Base-by-base conservation (phyloP, 2,329 filamentous ascomycete genomes). In the Xylaria sp. region DNA sequence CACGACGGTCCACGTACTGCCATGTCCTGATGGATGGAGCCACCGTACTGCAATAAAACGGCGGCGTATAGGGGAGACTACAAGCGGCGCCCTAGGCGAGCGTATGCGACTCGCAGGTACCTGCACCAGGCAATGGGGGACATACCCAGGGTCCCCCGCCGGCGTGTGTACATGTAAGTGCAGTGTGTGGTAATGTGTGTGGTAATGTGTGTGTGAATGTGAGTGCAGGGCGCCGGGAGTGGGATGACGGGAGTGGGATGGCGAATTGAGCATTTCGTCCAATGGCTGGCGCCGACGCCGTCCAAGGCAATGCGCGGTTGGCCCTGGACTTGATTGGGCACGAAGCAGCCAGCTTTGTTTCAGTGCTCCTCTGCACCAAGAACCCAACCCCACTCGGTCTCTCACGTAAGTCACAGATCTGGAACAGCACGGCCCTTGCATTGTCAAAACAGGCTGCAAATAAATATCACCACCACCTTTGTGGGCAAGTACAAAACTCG, bases 321-420 rank as follows among this genome's bases (percentile, higher is more conserved):
- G 55, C 53, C 2, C 44, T 49, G 51, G 20, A 38, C 58, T 73
- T 65, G 66, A 77, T 77, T 77, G 76, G 76, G 69, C 73, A 62
- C 69, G 39, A 68, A 63, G 63, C 54, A 67, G 67, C 71, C 58
- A 57, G 56, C 71, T 71, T 58, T 66, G 75, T 77, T 77, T 77
- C 75, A 77, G 60, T 64, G 53, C 65, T 33, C 60, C 50, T 64
- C 65, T 68, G 61, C 61, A 64, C 53, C 67, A 69, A 62, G 66
- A 58, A 44, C 60, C 61, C 17, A 61, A 60, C 67, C 66, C 65
- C 69, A 62, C 61, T 45, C 39, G 20, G 49, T 57, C 50, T 54
- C 51, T 59, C 47, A 44, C 17, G 22, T 25, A 7, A 47, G 53
- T 42, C 58, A 27, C 45, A 67, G 49, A 63, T 63, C 51, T 63